Base-by-base conservation (phyloP, 2,329 filamentous ascomycete genomes). In the Teratosphaeria pseudoeucalypti region DNA sequence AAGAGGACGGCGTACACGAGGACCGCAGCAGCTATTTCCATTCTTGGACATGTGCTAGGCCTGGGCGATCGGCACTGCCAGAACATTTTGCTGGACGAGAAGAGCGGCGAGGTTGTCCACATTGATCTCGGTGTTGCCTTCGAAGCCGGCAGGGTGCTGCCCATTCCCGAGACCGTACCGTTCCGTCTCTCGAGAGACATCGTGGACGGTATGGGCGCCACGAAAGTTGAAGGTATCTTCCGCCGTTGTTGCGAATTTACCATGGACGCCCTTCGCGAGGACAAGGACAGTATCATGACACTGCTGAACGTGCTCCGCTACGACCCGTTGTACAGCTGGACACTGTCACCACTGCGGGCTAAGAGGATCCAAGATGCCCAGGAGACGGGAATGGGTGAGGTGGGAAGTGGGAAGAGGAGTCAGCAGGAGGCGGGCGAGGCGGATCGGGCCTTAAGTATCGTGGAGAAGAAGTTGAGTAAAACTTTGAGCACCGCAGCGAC, bases 231-330 rank as follows among this genome's bases (percentile, higher is more conserved):
- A 73, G 94, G 94, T 3, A 91, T 97, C 0, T 99, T 97, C 77
- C 85, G 94, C 7, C 85, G 95, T n/a, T 97, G 92, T 75, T 99
- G 94, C 73, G 95, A 99, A 72, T 97, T 97, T 72, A 97, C 92
- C 0, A 83, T 99, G 34, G 91, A 96, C 63, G 92, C 95, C 1
- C 79, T 99, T 39, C 86, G 94, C n/a, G 89, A 95, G 68, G 94
- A 99, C 72, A 89, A 89, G 12, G 95, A 96, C 72, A 92, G 88
- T 53, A 99, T 99, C 76, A 97, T 96, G 92, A 97, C 94, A 0
- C 91, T 99, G 57, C 84, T 99, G 23, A 95, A 99, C 70, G 95
- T 99, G 26, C 78, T 99, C 61, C 88, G 95, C n/a, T 97, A 96
- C 74, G 94, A 99, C 79, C 95, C 94, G 1, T 77, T 99, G 62